Conservation (phyloP, 1,284 basidiomycete species). For the Cryptococcus sp. region DNA sequence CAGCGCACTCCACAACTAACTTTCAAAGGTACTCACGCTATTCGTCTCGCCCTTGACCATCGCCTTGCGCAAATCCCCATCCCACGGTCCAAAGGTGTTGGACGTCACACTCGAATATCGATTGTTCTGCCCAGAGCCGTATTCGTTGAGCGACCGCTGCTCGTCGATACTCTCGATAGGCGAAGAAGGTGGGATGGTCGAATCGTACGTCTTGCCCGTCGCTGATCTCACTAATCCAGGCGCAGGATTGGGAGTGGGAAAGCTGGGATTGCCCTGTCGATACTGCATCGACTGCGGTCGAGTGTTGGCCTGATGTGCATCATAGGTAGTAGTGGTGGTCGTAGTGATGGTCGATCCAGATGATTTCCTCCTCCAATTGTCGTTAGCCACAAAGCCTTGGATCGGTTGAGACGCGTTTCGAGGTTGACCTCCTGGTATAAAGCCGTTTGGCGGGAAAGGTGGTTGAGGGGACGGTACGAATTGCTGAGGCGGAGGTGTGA, state of each 20-base stretch:
- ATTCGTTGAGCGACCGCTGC: not conserved
- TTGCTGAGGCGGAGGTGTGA: not conserved
- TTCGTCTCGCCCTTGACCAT: constrained; percentile 6
- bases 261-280: not conserved
- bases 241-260: not conserved
- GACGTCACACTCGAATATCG: constrained; percentile 24
- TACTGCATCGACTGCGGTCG: constrained; percentile 10
- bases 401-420: constrained; percentile 2
- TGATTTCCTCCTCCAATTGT: constrained; percentile 22
- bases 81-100: constrained; percentile 34
- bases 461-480: not conserved
- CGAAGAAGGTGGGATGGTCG: not conserved
- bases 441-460: constrained; percentile 6
- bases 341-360: constrained; percentile 26
- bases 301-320: constrained; percentile 2
- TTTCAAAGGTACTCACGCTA: not conserved
- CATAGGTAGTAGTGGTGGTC: constrained; percentile 24
- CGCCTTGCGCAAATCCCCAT: constrained; percentile 10
- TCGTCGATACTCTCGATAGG: constrained; percentile 1
- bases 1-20: not conserved
- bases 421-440: not conserved
- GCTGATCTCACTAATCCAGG: not conserved
- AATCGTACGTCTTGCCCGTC: not conserved
- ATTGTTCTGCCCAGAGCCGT: not conserved
- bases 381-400: constrained; percentile 23